phyloP scores from a whole-genome alignment of 1,284 basidiomycete genomes.

The Naganishia sp. region DNA sequence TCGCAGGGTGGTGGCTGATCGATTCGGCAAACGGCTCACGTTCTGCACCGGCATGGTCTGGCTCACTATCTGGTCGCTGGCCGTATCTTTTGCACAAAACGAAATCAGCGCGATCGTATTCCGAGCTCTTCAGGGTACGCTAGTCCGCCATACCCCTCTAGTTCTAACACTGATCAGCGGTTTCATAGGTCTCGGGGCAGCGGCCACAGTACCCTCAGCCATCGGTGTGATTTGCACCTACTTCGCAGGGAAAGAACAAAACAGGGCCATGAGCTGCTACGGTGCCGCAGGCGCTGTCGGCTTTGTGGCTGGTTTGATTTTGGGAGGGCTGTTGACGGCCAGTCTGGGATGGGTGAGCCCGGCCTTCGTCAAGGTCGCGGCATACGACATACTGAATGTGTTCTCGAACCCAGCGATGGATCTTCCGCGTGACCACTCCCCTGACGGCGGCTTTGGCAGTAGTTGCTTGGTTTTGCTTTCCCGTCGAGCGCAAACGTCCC shows the following conservation, averaged over 20 bases:
- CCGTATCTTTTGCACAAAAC: constrained; percentile 44
- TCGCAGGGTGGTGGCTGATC: constrained; percentile 43
- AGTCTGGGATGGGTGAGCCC: constrained; percentile 22
- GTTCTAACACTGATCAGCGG: background rate
- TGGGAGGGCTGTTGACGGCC: constrained; percentile 20
- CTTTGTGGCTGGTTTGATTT: constrained; percentile 15
- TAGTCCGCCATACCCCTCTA: constrained; percentile 36
- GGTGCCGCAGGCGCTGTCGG: constrained; percentile 21
- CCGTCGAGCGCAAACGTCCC: constrained; percentile 12
- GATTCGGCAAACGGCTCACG: constrained; percentile 43
- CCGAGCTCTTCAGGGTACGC: constrained; percentile 41
- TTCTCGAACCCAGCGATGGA: constrained; percentile 4
- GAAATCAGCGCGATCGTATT: constrained; percentile 45
- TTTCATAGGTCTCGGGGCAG: constrained; percentile 4
- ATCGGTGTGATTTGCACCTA: constrained; percentile 36
- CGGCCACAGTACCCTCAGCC: constrained; percentile 29
- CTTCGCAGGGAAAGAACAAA: constrained; percentile 36
- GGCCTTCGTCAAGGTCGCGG: background rate
- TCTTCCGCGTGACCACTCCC: constrained; percentile 17
- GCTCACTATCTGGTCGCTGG: constrained; percentile 44
- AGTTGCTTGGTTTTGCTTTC: constrained; percentile 15
- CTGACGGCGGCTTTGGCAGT: constrained; percentile 12
- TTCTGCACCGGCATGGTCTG: constrained; percentile 47
- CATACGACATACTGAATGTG: background rate
- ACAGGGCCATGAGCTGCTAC: constrained; percentile 19